Evolutionary conservation across 1,284 basidiomycete genomes (phyloP), one percentile per base, ranked within the genome.

Genomic region (Ganoderma meredithae): DNA sequence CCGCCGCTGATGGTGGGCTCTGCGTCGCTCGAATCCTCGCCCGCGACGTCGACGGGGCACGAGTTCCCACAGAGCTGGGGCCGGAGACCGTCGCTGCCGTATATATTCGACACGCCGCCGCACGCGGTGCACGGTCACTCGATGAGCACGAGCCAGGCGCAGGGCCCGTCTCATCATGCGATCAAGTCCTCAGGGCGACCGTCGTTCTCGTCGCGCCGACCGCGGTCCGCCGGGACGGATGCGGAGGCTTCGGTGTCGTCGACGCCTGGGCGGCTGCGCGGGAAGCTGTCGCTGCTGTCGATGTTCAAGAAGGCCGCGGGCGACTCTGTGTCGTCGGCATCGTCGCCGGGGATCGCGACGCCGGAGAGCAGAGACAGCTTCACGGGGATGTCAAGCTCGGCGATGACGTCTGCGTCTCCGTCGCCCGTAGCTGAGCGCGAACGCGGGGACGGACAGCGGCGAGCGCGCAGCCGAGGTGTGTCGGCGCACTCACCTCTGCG

Each of bases 221-320:
- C 88, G 39, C 83, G 86, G 47, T 90, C 88, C 27, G 88, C 87
- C 22, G 88, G 88, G 27, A 86, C 80, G 44, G 87, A 84, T 68
- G 84, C 84, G 66, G 87, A 87, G 47, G 68, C 63, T 1, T 68
- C 69, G n/a, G 43, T 44, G 40, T 60, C 66, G 47, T 62, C 70
- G 4, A 68, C 67, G 1, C 65, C 69, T 2, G 71, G 72, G 31
- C 67, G 71, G 22, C 60, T 79, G n/a, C 75, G 74, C 64, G 73
- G 75, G 66, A 79, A 79, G 69, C 70, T 77, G 15, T 79, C 78
- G 19, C 78, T 91, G 62, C 78, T 89, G 73, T 86, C 85, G 70
- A 80, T 90, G 39, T 90, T 91, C 81, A 88, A 86, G 81, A 88
- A 87, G 77, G 80, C 79, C 0, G 83, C 84, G 62, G 73, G 78